phyloP scores from a whole-genome alignment of 257 asterid species.

The Primulina huaijiensis region DNA sequence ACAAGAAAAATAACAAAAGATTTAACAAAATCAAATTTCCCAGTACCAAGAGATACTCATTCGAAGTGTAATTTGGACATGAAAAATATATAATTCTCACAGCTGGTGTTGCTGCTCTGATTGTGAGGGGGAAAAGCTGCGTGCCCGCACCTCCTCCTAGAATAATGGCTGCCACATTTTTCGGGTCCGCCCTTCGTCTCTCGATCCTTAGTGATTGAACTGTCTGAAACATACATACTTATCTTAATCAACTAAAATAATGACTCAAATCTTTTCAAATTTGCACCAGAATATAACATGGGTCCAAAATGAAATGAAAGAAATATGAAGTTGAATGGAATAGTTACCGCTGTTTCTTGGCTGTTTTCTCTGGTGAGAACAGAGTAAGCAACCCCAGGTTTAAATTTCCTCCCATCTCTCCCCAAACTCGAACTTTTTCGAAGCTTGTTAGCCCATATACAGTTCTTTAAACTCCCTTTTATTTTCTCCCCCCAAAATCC shows the following conservation, averaged over 20 bases:
- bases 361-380: conserved; percentile 70
- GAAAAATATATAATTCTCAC: conserved; percentile 44
- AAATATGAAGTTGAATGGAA: background rate
- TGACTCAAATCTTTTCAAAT: background rate
- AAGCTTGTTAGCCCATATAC: conserved; percentile 30
- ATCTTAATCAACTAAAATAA: background rate
- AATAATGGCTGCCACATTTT: conserved; percentile 88
- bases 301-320: background rate
- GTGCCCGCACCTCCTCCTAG: conserved; percentile 95
- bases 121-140: conserved; percentile 90
- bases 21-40: background rate
- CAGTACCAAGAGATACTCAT: background rate
- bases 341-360: conserved; percentile 52
- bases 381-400: conserved; percentile 67
- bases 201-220: conserved; percentile 46
- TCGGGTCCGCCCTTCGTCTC: conserved; percentile 69
- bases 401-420: conserved; percentile 42
- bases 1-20: background rate
- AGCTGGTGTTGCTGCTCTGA: conserved; percentile 92
- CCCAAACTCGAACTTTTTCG: conserved; percentile 45
- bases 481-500: conserved; percentile 61
- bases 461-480: conserved; percentile 41
- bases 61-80: conserved; percentile 6
- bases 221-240: conserved; percentile 42
- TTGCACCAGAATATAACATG: background rate